Conservation (phyloP, 768 basidiomycete genomes). For the Suillus occidentalis region DNA sequence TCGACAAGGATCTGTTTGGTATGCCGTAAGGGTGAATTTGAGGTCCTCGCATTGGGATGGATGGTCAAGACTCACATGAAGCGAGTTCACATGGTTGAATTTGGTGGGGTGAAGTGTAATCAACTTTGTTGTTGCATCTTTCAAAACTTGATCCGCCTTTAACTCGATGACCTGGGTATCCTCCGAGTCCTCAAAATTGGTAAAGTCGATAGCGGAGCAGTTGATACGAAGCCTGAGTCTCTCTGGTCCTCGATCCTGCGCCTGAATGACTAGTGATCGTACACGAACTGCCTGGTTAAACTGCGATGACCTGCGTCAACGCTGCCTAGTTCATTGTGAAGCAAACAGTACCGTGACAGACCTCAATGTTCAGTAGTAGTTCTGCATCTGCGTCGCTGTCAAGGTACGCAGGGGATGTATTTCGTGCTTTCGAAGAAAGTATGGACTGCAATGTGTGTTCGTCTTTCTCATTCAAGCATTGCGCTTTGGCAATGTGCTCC, state of each 20-base stretch:
- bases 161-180: constrained; percentile 62
- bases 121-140: constrained; percentile 40
- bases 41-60: neutral
- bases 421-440: constrained; percentile 42
- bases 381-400: constrained; percentile 75
- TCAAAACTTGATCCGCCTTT: constrained; percentile 43
- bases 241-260: constrained; percentile 52
- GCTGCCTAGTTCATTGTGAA: neutral
- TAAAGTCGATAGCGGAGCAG: constrained; percentile 59
- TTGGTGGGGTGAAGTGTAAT: constrained; percentile 62
- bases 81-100: constrained; percentile 65
- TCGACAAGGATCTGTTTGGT: constrained; percentile 60
- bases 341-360: constrained; percentile 33
- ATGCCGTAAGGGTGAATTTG: neutral
- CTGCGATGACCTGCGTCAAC: constrained; percentile 32
- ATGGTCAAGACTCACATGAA: constrained; percentile 47
- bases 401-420: constrained; percentile 48
- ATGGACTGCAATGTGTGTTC: constrained; percentile 55
- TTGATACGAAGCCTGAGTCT: constrained; percentile 65
- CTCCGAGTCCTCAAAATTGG: constrained; percentile 56
- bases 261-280: constrained; percentile 55
- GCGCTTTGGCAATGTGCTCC: constrained; percentile 55
- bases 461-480: constrained; percentile 69
- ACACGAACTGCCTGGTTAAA: constrained; percentile 71
- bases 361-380: constrained; percentile 65